Evolutionary conservation across 1,139 yeast genomes (phyloP).

Genomic region (Geotrichum citri-aurantii): DNA sequence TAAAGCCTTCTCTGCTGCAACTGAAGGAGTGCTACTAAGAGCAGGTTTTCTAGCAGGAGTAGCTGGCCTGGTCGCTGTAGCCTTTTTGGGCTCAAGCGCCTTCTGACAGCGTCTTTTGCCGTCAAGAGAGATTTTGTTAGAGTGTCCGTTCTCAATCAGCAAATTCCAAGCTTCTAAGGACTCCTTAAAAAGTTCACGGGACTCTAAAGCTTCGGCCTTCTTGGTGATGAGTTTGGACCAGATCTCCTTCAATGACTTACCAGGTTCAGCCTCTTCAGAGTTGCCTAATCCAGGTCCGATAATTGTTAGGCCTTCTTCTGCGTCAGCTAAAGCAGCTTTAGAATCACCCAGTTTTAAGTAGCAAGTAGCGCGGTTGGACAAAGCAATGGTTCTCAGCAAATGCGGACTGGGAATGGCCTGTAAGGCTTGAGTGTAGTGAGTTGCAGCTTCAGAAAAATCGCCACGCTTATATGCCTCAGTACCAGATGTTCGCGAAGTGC

Average conservation of each 20-base stretch:
- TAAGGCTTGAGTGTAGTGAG: slow-evolving; percentile 56
- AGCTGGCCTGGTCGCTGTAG: slow-evolving; percentile 27
- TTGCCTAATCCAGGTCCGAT: slow-evolving; percentile 44
- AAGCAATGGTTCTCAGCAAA: slow-evolving; percentile 59
- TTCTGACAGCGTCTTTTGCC: slow-evolving; percentile 76
- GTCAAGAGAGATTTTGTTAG: slow-evolving; percentile 61
- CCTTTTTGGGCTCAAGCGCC: slow-evolving; percentile 42
- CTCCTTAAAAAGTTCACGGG: slow-evolving; percentile 59
- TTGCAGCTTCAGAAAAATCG: slow-evolving; percentile 67
- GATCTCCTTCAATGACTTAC: slow-evolving; percentile 59
- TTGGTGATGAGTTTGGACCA: slow-evolving; percentile 65
- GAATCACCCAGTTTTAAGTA: slow-evolving; percentile 69
- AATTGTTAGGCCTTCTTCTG: slow-evolving; percentile 53
- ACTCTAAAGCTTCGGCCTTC: slow-evolving; percentile 80
- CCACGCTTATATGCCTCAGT: slow-evolving; percentile 65
- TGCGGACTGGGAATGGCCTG: slow-evolving; percentile 59
- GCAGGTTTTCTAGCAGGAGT: slow-evolving; percentile 26
- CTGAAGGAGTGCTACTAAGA: slow-evolving; percentile 24
- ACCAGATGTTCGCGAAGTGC: slow-evolving; percentile 56
- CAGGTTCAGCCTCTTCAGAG: slow-evolving; percentile 42
- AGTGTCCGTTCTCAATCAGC: slow-evolving; percentile 62
- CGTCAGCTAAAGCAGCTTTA: slow-evolving; percentile 50
- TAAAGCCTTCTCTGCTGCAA: slow-evolving; percentile 41
- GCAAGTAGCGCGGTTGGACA: slow-evolving; percentile 72
- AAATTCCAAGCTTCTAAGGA: slow-evolving; percentile 58